phyloP scores from a whole-genome alignment of 106 monocot species.

The Dendrobium catenatum region DNA sequence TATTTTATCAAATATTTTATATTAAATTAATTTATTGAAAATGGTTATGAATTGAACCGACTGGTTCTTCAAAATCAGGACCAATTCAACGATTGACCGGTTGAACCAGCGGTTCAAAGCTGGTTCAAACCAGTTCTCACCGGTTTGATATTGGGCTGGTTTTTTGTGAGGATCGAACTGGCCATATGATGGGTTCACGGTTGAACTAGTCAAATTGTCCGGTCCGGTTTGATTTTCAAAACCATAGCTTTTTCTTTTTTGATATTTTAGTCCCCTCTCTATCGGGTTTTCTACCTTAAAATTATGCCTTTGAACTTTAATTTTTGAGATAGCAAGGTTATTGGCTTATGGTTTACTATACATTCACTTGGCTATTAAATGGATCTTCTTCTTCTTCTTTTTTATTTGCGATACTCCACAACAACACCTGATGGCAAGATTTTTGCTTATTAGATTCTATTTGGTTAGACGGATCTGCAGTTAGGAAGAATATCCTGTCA shows the following conservation, averaged over 20 bases:
- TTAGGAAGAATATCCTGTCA: neutral
- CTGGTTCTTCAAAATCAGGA: too few relatives aligned
- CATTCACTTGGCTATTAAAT: neutral
- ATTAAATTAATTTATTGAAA: too few relatives aligned
- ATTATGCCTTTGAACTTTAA: neutral
- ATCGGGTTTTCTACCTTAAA: neutral
- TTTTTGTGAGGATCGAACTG: too few relatives aligned
- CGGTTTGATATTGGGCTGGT: too few relatives aligned
- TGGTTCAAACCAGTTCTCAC: too few relatives aligned
- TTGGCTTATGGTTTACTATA: neutral
- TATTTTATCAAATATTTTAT: too few relatives aligned
- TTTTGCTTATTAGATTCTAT: neutral
- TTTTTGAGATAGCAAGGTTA: neutral
- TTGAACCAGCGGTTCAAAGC: too few relatives aligned
- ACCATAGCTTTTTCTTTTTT: neutral
- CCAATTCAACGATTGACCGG: too few relatives aligned
- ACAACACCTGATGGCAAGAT: neutral
- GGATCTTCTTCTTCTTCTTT: neutral
- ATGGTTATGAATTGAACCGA: too few relatives aligned
- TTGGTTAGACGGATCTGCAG: neutral
- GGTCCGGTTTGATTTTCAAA: neutral
- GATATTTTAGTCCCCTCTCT: neutral
- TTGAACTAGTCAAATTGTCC: too few relatives aligned
- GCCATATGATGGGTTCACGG: too few relatives aligned
- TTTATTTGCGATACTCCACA: neutral